phyloP scores from a whole-genome alignment of 805 yeast genomes.

The Metschnikowia continentalis region DNA sequence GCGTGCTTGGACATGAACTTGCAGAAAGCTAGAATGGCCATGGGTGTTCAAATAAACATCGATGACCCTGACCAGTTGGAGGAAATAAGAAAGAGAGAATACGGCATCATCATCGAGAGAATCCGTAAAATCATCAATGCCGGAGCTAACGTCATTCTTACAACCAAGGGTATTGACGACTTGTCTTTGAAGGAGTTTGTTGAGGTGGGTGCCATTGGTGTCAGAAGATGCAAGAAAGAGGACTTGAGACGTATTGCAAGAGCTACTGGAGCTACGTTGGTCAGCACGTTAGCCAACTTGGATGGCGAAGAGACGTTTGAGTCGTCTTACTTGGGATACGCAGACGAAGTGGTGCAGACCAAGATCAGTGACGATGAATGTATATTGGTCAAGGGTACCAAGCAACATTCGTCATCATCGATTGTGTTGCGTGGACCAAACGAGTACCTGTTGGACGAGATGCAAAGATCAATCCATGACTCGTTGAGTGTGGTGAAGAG shows the following conservation, averaged over 20 bases:
- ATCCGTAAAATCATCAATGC: constrained; percentile 75
- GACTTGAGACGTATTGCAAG: constrained; percentile 95
- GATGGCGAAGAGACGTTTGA: constrained; percentile 96
- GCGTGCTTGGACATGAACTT: constrained; percentile 89
- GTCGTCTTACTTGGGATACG: constrained; percentile 76
- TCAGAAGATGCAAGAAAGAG: constrained; percentile 94
- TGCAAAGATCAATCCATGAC: constrained; percentile 96
- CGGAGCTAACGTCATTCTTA: constrained; percentile 89
- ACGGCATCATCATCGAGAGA: constrained; percentile 79
- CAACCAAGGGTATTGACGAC: constrained; percentile 94
- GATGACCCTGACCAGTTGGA: constrained; percentile 97
- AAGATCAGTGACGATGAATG: constrained; percentile 96
- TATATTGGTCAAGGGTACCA: constrained; percentile 83
- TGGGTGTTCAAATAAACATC: constrained; percentile 95
- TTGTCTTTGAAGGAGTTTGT: constrained; percentile 86
- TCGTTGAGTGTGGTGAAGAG: constrained; percentile 92
- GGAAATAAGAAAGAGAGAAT: constrained; percentile 83
- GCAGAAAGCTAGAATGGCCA: constrained; percentile 95
- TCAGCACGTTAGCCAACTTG: constrained; percentile 82
- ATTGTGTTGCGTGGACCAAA: constrained; percentile 94
- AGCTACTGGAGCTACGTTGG: constrained; percentile 94
- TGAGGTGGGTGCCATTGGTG: constrained; percentile 90
- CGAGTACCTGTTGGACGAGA: constrained; percentile 92
- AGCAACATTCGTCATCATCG: constrained; percentile 86
- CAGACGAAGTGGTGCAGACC: constrained; percentile 87